These are phyloP conservation scores for Saturnispora besseyi DNA, from an alignment of 805 yeast genomes.

Conservation along the genomic window DNA sequence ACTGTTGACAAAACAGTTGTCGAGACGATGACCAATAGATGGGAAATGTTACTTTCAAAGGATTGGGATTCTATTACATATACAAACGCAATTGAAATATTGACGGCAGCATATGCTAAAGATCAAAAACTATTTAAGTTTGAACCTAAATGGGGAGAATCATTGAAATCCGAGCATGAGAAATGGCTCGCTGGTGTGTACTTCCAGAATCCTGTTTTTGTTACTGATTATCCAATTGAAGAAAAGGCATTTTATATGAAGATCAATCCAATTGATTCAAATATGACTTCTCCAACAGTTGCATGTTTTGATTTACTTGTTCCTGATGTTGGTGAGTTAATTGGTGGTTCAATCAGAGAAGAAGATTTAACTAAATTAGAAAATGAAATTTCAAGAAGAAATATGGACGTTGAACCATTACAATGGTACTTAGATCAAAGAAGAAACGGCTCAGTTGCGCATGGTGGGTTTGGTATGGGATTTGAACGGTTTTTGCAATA, in stretches of 20 bases:
- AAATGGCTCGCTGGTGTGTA: constrained; percentile 73
- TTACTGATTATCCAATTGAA: constrained; percentile 73
- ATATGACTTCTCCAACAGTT: constrained; percentile 45
- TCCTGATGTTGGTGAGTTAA: constrained; percentile 88
- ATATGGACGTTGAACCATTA: constrained; percentile 51
- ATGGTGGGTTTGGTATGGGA: constrained; percentile 97
- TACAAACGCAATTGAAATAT: constrained; percentile 57
- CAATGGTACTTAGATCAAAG: constrained; percentile 78
- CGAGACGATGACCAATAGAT: constrained; percentile 38
- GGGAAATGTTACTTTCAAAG: constrained; percentile 43
- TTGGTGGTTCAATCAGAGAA: constrained; percentile 93
- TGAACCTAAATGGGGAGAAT: constrained; percentile 59
- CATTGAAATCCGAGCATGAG: constrained; percentile 78
- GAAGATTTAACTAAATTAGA: constrained; percentile 43
- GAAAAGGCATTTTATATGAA: constrained; percentile 94
- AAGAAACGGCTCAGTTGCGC: constrained; percentile 75
- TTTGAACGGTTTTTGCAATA: constrained; percentile 77
- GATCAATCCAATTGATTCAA: constrained; percentile 28
- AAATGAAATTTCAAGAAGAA: constrained; percentile 40
- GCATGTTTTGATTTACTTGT: constrained; percentile 84
- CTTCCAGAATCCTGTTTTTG: constrained; percentile 70
- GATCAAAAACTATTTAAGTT: constrained; percentile 31
- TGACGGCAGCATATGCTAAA: constrained; percentile 28
- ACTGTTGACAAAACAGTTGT: constrained; percentile 32
- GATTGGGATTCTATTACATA: constrained; percentile 71